Conservation (phyloP, 192 early-diverging fungal species). For the Backusella parvicylindrica region DNA sequence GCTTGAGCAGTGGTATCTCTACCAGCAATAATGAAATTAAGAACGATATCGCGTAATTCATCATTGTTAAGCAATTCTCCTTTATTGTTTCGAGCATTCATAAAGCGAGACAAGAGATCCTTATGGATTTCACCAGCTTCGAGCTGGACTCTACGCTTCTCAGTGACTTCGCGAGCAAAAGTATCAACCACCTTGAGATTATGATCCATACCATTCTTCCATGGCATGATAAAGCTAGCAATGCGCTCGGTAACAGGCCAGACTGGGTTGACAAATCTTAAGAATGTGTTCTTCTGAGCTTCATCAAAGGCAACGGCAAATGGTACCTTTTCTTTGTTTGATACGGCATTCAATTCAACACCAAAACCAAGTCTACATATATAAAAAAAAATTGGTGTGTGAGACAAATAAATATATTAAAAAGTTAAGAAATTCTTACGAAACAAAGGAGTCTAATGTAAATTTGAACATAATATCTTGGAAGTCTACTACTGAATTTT, state of each 20-base stretch:
- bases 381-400: not conserved
- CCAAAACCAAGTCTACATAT: constrained; percentile 43
- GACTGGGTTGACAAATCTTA: constrained; percentile 32
- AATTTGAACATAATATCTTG: constrained; percentile 45
- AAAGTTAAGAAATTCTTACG: constrained; percentile 11
- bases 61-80: constrained; percentile 19
- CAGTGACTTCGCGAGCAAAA: constrained; percentile 24
- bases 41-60: constrained; percentile 34
- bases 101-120: constrained; percentile 36
- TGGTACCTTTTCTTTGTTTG: constrained; percentile 32
- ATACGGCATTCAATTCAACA: constrained; percentile 39
- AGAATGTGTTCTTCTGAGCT: constrained; percentile 36
- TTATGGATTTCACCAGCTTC: constrained; percentile 14
- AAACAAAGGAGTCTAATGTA: constrained; percentile 39
- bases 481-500: constrained; percentile 36
- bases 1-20: constrained; percentile 51
- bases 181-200: constrained; percentile 25
- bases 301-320: constrained; percentile 57
- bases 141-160: constrained; percentile 24
- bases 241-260: not conserved
- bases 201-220: constrained; percentile 23
- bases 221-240: constrained; percentile 4
- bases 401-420: not conserved
- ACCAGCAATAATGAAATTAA: constrained; percentile 40
- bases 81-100: constrained; percentile 27